phyloP scores from a whole-genome alignment of 2,329 filamentous ascomycete species.

The Cadophora gregata region DNA sequence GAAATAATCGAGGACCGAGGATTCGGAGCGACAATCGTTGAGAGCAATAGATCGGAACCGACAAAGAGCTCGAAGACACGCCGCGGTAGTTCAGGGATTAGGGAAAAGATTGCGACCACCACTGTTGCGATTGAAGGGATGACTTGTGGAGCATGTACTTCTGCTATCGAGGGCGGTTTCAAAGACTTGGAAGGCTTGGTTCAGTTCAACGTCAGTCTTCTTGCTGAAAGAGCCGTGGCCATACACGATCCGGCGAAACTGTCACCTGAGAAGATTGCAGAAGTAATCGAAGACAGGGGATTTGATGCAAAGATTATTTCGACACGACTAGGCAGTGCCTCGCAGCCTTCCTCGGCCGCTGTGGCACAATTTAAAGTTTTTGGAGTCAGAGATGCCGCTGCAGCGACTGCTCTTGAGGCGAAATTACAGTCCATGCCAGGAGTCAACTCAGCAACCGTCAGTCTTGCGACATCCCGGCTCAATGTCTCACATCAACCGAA shows the following conservation, averaged over 20 bases:
- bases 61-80: conserved; percentile 42
- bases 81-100: conserved; percentile 37
- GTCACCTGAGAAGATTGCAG: conserved; percentile 73
- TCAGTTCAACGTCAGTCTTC: conserved; percentile 92
- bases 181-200: conserved; percentile 76
- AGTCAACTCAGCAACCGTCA: conserved; percentile 75
- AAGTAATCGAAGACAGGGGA: conserved; percentile 86
- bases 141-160: conserved; percentile 97
- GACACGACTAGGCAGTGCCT: conserved; percentile 65
- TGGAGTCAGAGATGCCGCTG: conserved; percentile 73
- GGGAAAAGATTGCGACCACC: conserved; percentile 65
- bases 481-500: conserved; percentile 75
- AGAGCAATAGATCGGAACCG: conserved; percentile 62
- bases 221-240: conserved; percentile 90
- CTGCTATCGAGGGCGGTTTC: conserved; percentile 86
- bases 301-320: conserved; percentile 88
- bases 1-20: conserved; percentile 73
- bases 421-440: conserved; percentile 70
- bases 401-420: conserved; percentile 75
- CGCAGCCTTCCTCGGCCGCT: conserved; percentile 60
- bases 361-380: conserved; percentile 84
- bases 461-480: conserved; percentile 74
- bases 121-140: conserved; percentile 93
- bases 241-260: conserved; percentile 79
- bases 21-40: conserved; percentile 80